phyloP scores from a whole-genome alignment of 176 grass and related monocot species.

The Musa troglodytarum region DNA sequence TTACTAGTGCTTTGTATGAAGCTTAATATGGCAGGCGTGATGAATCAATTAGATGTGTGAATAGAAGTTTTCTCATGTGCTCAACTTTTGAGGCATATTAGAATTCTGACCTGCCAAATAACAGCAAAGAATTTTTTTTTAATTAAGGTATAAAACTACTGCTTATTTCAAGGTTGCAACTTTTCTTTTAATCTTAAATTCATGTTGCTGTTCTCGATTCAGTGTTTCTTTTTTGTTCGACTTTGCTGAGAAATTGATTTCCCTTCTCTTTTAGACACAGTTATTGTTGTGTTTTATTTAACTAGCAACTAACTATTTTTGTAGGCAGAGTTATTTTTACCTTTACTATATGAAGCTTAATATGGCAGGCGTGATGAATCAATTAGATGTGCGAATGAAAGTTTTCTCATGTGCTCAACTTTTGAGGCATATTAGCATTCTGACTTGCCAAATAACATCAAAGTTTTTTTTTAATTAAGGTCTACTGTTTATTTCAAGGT shows the following conservation, averaged over 20 bases:
- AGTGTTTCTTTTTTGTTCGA: neutral
- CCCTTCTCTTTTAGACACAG: neutral
- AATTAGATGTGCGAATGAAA: constrained; percentile 27
- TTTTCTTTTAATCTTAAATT: no score
- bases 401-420: constrained; percentile 22
- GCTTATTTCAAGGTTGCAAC: no score
- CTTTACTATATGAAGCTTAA: neutral
- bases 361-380: constrained; percentile 33
- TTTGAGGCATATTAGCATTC: constrained; percentile 30
- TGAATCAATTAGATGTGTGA: constrained; percentile 39
- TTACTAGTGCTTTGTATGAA: neutral
- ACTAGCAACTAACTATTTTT: no score
- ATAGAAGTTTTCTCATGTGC: constrained; percentile 15
- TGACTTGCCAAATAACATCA: constrained; percentile 3
- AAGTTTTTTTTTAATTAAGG: neutral
- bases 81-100: constrained; percentile 29
- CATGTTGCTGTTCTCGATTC: no score
- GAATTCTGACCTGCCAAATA: constrained; percentile 19
- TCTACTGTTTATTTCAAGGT: no score
- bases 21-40: constrained; percentile 20
- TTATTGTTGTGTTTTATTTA: no score
- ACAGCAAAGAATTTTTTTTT: neutral
- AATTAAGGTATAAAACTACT: no score
- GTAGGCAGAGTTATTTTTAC: neutral
- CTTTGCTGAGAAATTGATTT: neutral